Percentiles rank a stretch among this genome's conserved stretches.
phyloP scores from a whole-genome alignment of 306 rosid genomes.

The Glycine latifolia region DNA sequence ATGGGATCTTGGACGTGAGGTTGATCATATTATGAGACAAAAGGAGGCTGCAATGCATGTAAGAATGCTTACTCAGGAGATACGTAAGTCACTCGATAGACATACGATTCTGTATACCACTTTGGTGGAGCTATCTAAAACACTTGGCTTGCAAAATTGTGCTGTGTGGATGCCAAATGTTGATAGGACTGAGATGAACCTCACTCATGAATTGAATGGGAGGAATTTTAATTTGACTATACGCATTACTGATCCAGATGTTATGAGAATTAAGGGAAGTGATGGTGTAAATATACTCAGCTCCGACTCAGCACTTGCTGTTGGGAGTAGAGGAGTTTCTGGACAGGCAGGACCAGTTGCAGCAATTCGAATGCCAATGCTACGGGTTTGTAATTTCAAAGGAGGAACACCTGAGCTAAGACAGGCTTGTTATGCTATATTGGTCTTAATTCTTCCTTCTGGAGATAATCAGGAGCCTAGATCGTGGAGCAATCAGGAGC shows the following conservation, averaged over 20 bases:
- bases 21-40: constrained; percentile 86
- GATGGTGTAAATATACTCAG: constrained; percentile 70
- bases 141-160: constrained; percentile 90
- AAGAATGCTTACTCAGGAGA: constrained; percentile 98
- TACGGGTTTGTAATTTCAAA: constrained; percentile 87
- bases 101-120: constrained; percentile 89
- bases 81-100: constrained; percentile 92
- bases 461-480: constrained; percentile 62
- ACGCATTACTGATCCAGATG: constrained; percentile 77
- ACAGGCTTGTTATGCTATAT: constrained; percentile 82
- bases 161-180: constrained; percentile 99
- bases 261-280: constrained; percentile 67
- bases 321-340: constrained; percentile 66
- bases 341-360: constrained; percentile 88
- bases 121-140: constrained; percentile 88
- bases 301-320: constrained; percentile 77
- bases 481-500: constrained; percentile 87
- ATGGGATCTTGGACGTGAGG: constrained; percentile 98
- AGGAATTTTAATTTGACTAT: constrained; percentile 64
- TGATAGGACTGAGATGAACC: constrained; percentile 79
- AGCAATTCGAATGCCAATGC: constrained; percentile 98
- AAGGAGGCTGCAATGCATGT: constrained; percentile 91
- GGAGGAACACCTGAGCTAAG: constrained; percentile 96
- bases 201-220: constrained; percentile 82
- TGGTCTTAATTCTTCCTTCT: constrained; percentile 90